Percentiles rank a stretch among this genome's conserved stretches.
These are phyloP conservation scores for Hygrocybe coccinea DNA, from an alignment of 768 basidiomycete species.

Conservation along the genomic window DNA sequence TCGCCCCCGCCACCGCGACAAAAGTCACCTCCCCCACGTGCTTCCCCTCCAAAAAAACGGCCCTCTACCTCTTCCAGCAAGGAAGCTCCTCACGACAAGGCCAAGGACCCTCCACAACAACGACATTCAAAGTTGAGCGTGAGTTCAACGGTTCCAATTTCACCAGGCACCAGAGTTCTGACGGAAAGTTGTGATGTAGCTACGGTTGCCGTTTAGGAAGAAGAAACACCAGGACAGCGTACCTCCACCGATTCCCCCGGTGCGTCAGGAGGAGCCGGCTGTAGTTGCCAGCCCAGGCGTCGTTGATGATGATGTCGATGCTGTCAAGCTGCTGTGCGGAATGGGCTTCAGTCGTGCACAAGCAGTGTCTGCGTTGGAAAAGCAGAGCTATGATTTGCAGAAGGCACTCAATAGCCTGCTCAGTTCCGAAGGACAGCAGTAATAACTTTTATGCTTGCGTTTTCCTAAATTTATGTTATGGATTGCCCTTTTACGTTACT, in stretches of 20 bases:
- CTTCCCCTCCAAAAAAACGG: slow-evolving; percentile 55
- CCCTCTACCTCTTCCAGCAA: slow-evolving; percentile 59
- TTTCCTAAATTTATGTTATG: neutral
- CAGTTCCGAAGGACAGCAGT: neutral
- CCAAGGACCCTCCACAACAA: slow-evolving; percentile 49
- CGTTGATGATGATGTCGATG: slow-evolving; percentile 69
- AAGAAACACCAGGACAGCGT: slow-evolving; percentile 56
- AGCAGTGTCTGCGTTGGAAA: slow-evolving; percentile 81
- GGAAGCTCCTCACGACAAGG: slow-evolving; percentile 48
- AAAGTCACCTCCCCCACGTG: slow-evolving; percentile 42
- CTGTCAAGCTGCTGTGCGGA: slow-evolving; percentile 71
- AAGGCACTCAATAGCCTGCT: slow-evolving; percentile 13
- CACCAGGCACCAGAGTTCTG: neutral
- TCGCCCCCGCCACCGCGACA: slow-evolving; percentile 14
- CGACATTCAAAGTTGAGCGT: slow-evolving; percentile 76
- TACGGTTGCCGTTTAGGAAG: slow-evolving; percentile 75
- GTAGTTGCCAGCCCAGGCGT: slow-evolving; percentile 46
- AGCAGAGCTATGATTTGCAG: slow-evolving; percentile 73
- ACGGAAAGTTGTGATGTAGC: slow-evolving; percentile 34
- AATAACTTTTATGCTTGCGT: neutral
- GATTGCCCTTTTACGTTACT: neutral
- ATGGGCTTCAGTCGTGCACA: slow-evolving; percentile 90
- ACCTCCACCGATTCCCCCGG: slow-evolving; percentile 40
- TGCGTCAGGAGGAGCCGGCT: slow-evolving; percentile 40
- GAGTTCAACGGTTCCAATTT: slow-evolving; percentile 28